These are phyloP conservation scores for Chenopodium quinoa DNA, from an alignment of 148 eudicot species.

Conservation along the genomic window DNA sequence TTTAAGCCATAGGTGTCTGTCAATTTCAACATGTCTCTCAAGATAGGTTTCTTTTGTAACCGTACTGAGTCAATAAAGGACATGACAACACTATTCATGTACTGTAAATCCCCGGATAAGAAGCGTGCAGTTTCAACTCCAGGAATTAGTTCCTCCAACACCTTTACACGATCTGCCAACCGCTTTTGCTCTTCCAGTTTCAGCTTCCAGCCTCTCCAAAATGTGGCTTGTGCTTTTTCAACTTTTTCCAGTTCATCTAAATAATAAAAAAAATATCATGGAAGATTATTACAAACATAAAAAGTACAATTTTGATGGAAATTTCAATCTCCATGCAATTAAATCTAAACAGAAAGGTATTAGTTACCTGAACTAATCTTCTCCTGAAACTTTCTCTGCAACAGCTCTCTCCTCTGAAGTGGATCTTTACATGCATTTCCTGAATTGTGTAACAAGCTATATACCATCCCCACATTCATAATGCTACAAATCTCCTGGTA, in stretches of 20 bases:
- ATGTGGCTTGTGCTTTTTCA: constrained; percentile 75
- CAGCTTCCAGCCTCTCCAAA: constrained; percentile 97
- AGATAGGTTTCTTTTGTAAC: constrained; percentile 67
- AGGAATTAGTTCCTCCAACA: constrained; percentile 88
- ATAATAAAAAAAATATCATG: constrained; percentile 22
- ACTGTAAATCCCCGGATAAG: constrained; percentile 67
- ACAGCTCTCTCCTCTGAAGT: constrained; percentile 70
- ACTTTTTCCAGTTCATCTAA: constrained; percentile 73
- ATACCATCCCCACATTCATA: constrained; percentile 93
- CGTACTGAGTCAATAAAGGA: constrained; percentile 73
- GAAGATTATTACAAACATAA: background rate
- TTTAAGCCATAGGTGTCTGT: constrained; percentile 68
- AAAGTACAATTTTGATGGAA: background rate
- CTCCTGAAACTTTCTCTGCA: constrained; percentile 64
- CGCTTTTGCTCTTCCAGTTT: constrained; percentile 85
- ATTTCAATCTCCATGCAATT: background rate
- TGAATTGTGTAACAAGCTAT: constrained; percentile 75
- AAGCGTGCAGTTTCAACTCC: constrained; percentile 82
- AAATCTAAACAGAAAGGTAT: background rate
- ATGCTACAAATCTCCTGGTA: constrained; percentile 81
- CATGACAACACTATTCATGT: constrained; percentile 58
- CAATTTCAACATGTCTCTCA: constrained; percentile 63
- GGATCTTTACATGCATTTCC: constrained; percentile 58
- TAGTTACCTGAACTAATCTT: constrained; percentile 70
- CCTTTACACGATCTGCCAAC: constrained; percentile 71